A percentile compares a stretch with the other conserved stretches of the same genome.
These are phyloP conservation scores for Metarhizium sp. DNA, from an alignment of 2,329 filamentous ascomycete species.

Conservation along the genomic window DNA sequence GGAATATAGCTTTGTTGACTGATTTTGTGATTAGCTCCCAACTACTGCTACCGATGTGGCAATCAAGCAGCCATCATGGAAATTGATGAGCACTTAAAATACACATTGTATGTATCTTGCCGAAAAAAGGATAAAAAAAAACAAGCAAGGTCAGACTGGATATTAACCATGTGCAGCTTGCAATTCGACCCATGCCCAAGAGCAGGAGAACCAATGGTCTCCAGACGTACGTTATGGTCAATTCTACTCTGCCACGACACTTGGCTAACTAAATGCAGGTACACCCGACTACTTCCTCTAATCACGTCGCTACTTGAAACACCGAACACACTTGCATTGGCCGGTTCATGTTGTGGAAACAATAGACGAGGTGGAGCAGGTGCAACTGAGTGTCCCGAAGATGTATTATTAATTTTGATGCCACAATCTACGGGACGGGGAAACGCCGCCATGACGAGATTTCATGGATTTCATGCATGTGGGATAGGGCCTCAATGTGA, in stretches of 20 bases:
- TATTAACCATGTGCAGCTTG: slow-evolving; percentile 51
- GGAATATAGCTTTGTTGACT: background rate
- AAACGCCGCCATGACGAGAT: slow-evolving; percentile 8
- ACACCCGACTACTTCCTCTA: slow-evolving; percentile 99
- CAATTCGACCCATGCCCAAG: slow-evolving; percentile 98
- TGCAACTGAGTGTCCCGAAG: slow-evolving; percentile 13
- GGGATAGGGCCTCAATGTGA: slow-evolving; percentile 5
- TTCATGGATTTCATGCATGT: slow-evolving; percentile 8
- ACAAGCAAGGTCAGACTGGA: background rate
- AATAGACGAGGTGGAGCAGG: slow-evolving; percentile 11
- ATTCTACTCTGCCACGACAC: background rate
- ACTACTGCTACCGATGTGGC: slow-evolving; percentile 98
- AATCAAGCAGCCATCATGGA: slow-evolving; percentile 99
- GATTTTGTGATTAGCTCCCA: slow-evolving; percentile 48
- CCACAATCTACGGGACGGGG: slow-evolving; percentile 10
- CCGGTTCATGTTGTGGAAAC: slow-evolving; percentile 10
- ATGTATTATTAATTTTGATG: slow-evolving; percentile 19
- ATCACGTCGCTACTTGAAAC: slow-evolving; percentile 11
- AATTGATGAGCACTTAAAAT: slow-evolving; percentile 98
- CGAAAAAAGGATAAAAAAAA: background rate
- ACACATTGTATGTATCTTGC: slow-evolving; percentile 75
- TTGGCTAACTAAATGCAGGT: slow-evolving; percentile 30
- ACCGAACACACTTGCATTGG: slow-evolving; percentile 3
- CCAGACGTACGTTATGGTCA: slow-evolving; percentile 54
- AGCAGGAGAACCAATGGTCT: slow-evolving; percentile 98